phyloP scores from a whole-genome alignment of 1,284 basidiomycete species.

The Uromyces viciae-fabae region DNA sequence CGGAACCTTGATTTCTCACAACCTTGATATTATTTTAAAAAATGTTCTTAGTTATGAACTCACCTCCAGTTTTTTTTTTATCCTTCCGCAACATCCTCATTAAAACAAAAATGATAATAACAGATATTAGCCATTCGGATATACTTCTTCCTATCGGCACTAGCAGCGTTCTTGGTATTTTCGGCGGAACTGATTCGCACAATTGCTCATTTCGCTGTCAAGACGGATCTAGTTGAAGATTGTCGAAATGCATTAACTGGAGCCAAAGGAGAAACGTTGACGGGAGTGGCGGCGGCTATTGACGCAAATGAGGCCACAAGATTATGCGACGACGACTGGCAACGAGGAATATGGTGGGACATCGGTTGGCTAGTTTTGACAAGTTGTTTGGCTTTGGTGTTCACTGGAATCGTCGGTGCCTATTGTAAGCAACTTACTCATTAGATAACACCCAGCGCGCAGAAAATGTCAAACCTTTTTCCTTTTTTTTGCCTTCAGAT shows the following conservation, averaged over 20 bases:
- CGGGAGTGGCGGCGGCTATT: constrained; percentile 28
- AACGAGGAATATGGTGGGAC: constrained; percentile 45
- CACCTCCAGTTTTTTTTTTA: too few relatives aligned
- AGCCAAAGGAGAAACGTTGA: constrained; percentile 34
- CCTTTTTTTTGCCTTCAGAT: not conserved
- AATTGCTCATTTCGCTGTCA: constrained; percentile 43
- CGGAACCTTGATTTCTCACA: not conserved
- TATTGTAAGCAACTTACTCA: constrained; percentile 26
- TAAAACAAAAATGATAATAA: too few relatives aligned
- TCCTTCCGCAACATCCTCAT: too few relatives aligned
- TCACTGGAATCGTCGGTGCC: constrained; percentile 32
- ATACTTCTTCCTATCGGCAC: constrained; percentile 34
- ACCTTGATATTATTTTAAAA: too few relatives aligned
- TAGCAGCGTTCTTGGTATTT: constrained; percentile 35
- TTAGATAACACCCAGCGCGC: not conserved
- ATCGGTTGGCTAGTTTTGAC: constrained; percentile 44
- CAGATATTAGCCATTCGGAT: constrained; percentile 27
- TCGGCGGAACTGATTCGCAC: constrained; percentile 39
- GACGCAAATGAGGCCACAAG: constrained; percentile 28
- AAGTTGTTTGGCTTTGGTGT: constrained; percentile 39
- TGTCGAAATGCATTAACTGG: constrained; percentile 34
- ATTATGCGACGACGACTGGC: constrained; percentile 44
- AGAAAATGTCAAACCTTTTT: not conserved
- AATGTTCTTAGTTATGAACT: too few relatives aligned
- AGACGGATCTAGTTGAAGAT: constrained; percentile 20